Base-by-base conservation (phyloP, 1,284 basidiomycete genomes). In the Cryptococcus jaspeensis region DNA sequence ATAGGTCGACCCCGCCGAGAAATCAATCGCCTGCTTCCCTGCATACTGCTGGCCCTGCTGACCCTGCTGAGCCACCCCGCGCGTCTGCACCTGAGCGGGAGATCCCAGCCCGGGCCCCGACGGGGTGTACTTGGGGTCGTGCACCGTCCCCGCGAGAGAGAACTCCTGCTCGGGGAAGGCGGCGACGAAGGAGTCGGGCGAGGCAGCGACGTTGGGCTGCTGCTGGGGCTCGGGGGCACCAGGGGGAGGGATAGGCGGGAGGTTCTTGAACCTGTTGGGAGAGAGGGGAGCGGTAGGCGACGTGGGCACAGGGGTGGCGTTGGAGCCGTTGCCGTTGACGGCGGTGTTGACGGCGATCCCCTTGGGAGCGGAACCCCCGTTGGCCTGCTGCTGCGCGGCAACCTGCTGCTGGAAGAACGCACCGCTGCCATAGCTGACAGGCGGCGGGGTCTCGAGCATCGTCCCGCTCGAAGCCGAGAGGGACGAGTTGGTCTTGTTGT, bases 231-330 rank as follows among this genome's bases (percentile, higher is more conserved):
- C 45, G 32, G 32, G 8, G 13, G 25, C 22, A 18, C 52, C 65
- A 8, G 49, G 46, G 38, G 64, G 68, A 38, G 74, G 74, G 20
- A 76, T 59, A 13, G 74, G 74, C 3, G 74, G 74, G 3, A 76
- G 65, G 45, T 67, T 76, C 61, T 76, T 76, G 63, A 65, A 70
- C 28, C 71, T 61, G 58, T 75, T 73, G 1, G 73, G 70, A 18
- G 67, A 70, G 7, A 66, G 53, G 23, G 50, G 53, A 12, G 52
- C 60, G 15, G 63, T 55, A 39, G 58, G 52, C 3, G 58, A 55
- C 6, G 16, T 40, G 16, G 40, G 35, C 15, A 20, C 25, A 3
- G 16, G 15, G 9, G 22, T 52, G 18, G 18, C 45, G 28, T 32
- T 28, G 39, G 45, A 39, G 37, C n/a, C 42, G 32, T 52, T 50